Evolutionary conservation across 352 stramenopile species (phyloP).

Genomic region (Globisporangium spiculum): DNA sequence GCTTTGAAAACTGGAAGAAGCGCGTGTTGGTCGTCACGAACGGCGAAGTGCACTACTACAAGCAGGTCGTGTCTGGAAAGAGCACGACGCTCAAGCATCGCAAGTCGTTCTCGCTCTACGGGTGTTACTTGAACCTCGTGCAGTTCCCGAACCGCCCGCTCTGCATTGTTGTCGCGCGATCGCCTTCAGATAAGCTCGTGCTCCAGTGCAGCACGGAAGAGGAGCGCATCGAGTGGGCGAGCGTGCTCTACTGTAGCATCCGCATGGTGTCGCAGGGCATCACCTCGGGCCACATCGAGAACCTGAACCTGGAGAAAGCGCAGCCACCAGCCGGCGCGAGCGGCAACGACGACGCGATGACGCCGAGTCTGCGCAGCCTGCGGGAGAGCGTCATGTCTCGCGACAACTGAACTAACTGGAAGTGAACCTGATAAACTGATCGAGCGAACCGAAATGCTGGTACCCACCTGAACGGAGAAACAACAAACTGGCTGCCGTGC

Average conservation of each 20-base stretch:
- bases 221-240: slow-evolving; percentile 87
- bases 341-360: background rate
- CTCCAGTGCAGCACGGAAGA: slow-evolving; percentile 60
- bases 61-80: slow-evolving; percentile 48
- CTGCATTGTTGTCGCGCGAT: slow-evolving; percentile 82
- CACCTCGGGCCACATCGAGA: slow-evolving; percentile 76
- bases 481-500: background rate
- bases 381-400: slow-evolving; percentile 4
- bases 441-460: background rate
- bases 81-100: slow-evolving; percentile 62
- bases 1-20: slow-evolving; percentile 87
- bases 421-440: background rate
- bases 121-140: slow-evolving; percentile 82
- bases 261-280: slow-evolving; percentile 85
- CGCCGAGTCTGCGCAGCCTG: background rate
- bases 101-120: slow-evolving; percentile 82
- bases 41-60: slow-evolving; percentile 82
- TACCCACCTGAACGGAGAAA: background rate
- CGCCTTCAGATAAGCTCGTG: slow-evolving; percentile 83
- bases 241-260: slow-evolving; percentile 86
- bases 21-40: slow-evolving; percentile 79
- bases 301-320: slow-evolving; percentile 58
- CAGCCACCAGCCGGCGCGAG: background rate
- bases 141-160: slow-evolving; percentile 67
- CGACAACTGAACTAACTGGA: background rate